Evolutionary conservation across 768 basidiomycete species (phyloP).

Genomic region (Sutorius australiensis): DNA sequence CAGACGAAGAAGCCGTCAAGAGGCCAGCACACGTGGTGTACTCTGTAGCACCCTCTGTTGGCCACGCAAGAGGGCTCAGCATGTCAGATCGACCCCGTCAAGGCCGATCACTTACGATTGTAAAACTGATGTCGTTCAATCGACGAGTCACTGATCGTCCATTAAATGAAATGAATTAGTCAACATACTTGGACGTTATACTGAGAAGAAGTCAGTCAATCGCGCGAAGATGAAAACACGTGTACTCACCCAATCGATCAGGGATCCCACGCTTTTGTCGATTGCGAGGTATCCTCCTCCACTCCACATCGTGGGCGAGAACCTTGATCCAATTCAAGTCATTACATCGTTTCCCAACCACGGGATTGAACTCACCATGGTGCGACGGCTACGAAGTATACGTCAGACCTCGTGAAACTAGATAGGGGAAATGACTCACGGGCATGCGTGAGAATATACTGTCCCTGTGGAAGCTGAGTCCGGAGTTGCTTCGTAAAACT

Average conservation of each 20-base stretch:
- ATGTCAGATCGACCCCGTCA: background rate
- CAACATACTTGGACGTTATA: slow-evolving; percentile 39
- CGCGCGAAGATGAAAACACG: background rate
- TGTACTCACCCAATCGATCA: slow-evolving; percentile 44
- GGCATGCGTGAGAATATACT: slow-evolving; percentile 35
- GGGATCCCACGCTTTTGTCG: slow-evolving; percentile 34
- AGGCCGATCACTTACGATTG: slow-evolving; percentile 19
- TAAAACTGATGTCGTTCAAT: slow-evolving; percentile 6
- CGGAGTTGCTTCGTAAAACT: slow-evolving; percentile 34
- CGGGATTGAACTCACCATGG: slow-evolving; percentile 15
- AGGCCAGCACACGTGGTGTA: slow-evolving; percentile 63
- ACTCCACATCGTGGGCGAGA: slow-evolving; percentile 18
- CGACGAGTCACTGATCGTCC: background rate
- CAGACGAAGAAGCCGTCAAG: slow-evolving; percentile 51
- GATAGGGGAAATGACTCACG: slow-evolving; percentile 23
- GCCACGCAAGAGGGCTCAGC: background rate
- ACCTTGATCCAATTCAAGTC: slow-evolving; percentile 10
- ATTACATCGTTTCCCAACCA: background rate
- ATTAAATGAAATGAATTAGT: background rate
- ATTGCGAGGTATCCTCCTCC: slow-evolving; percentile 40
- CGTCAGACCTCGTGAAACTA: background rate
- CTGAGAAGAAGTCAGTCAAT: slow-evolving; percentile 5
- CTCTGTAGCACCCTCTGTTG: slow-evolving; percentile 56
- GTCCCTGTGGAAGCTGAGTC: slow-evolving; percentile 28
- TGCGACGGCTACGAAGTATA: slow-evolving; percentile 13